phyloP scores from a whole-genome alignment of 169 alveolate species.

The Plasmodium billcollinsi region DNA sequence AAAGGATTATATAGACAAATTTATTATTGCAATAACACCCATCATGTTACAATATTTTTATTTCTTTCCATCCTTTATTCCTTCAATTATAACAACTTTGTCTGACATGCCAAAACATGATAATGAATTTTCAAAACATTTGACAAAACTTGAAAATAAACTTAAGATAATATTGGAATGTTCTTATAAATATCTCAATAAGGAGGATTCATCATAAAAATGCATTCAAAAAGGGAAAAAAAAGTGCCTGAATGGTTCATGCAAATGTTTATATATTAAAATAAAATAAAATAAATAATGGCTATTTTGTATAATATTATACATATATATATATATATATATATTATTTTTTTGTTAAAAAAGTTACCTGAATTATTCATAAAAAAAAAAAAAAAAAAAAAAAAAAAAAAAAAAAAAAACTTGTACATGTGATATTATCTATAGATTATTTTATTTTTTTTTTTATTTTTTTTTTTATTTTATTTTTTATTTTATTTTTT shows the following conservation, averaged over 20 bases:
- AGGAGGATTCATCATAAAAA: background rate
- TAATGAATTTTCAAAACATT: background rate
- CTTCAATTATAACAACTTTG: background rate
- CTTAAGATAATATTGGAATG: conserved; percentile 11
- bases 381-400: too few relatives aligned
- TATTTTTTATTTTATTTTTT: too few relatives aligned
- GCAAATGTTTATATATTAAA: background rate
- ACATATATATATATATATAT: background rate
- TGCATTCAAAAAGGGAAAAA: too few relatives aligned
- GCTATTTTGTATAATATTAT: background rate
- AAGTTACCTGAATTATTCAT: too few relatives aligned
- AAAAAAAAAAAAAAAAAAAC: too few relatives aligned
- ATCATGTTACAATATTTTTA: conserved; percentile 42
- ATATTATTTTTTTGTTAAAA: background rate
- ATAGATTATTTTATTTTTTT: too few relatives aligned
- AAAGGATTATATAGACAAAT: conserved; percentile 22
- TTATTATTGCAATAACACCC: conserved; percentile 19
- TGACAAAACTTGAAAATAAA: conserved; percentile 20
- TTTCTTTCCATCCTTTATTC: conserved; percentile 62
- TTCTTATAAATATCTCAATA: conserved; percentile 4
- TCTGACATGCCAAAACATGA: background rate
- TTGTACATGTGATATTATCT: too few relatives aligned
- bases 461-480: too few relatives aligned
- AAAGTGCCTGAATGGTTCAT: too few relatives aligned
- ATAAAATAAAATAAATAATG: background rate